Conservation (phyloP, 2,329 filamentous ascomycete species). For the Colletotrichum sp. region DNA sequence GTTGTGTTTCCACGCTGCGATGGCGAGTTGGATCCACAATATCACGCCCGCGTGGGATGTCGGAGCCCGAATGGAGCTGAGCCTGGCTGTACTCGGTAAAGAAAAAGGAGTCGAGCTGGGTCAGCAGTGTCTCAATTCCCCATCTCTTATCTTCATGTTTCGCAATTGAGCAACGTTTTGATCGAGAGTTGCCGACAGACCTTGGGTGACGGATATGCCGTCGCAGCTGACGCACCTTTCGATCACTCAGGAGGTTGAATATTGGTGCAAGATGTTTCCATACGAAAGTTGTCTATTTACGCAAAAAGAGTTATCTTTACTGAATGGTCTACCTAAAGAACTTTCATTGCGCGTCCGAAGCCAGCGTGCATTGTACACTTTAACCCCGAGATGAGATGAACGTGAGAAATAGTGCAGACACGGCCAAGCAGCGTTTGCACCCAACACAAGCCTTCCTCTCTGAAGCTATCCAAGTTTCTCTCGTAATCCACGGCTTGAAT, state of each 20-base stretch:
- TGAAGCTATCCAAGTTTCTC: neutral
- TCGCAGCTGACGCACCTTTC: neutral
- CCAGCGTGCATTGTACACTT: neutral
- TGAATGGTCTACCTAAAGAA: neutral
- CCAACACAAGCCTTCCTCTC: neutral
- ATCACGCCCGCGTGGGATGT: neutral
- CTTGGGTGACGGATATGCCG: neutral
- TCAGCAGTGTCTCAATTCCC: neutral
- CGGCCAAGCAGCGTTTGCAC: neutral
- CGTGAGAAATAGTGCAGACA: neutral
- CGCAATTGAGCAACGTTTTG: neutral
- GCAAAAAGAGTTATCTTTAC: neutral
- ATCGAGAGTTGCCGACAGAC: neutral
- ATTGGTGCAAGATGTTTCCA: neutral
- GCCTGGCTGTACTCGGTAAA: neutral
- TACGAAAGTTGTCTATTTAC: neutral
- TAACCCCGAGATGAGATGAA: neutral
- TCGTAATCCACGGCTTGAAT: neutral
- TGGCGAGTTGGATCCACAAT: slow-evolving; percentile 10
- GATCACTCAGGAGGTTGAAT: neutral
- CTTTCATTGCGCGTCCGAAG: neutral
- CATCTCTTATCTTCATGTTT: neutral
- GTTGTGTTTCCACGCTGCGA: neutral
- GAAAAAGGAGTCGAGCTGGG: neutral
- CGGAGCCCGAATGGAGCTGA: neutral